phyloP scores from a whole-genome alignment of 768 basidiomycete species.

The Rhizopogon vulgaris region DNA sequence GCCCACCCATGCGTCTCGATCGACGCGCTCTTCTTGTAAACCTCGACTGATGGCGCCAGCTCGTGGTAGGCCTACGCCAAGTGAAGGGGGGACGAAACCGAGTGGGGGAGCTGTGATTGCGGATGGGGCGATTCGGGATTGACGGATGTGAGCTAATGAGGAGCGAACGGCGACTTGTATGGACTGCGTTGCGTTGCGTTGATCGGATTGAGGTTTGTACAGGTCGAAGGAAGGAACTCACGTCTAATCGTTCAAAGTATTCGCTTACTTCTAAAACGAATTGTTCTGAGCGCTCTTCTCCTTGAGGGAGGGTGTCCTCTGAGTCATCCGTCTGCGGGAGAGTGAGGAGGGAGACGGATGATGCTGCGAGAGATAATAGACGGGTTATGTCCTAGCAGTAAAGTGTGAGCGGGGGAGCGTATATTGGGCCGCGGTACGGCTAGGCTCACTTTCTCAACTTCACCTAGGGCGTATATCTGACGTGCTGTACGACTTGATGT shows the following conservation, averaged over 20 bases:
- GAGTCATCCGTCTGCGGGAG: constrained; percentile 77
- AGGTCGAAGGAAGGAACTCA: constrained; percentile 28
- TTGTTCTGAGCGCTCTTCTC: constrained; percentile 79
- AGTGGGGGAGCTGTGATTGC: constrained; percentile 76
- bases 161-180: constrained; percentile 75
- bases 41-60: constrained; percentile 43
- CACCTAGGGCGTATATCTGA: constrained; percentile 74
- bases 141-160: constrained; percentile 73
- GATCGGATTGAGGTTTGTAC: not conserved
- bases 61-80: constrained; percentile 67
- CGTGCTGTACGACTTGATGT: constrained; percentile 73
- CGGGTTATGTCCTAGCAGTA: constrained; percentile 65
- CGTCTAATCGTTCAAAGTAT: constrained; percentile 79
- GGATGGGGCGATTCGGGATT: constrained; percentile 80
- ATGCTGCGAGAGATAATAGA: constrained; percentile 68
- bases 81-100: constrained; percentile 69
- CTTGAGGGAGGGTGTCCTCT: constrained; percentile 65
- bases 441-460: constrained; percentile 65
- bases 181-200: constrained; percentile 56
- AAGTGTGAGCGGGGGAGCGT: not conserved
- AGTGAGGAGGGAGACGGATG: constrained; percentile 72
- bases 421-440: too few species aligned
- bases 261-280: constrained; percentile 82
- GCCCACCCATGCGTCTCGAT: constrained; percentile 73
- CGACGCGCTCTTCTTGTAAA: constrained; percentile 71